phyloP scores from a whole-genome alignment of 768 basidiomycete genomes.

The Auricularia heimuer region DNA sequence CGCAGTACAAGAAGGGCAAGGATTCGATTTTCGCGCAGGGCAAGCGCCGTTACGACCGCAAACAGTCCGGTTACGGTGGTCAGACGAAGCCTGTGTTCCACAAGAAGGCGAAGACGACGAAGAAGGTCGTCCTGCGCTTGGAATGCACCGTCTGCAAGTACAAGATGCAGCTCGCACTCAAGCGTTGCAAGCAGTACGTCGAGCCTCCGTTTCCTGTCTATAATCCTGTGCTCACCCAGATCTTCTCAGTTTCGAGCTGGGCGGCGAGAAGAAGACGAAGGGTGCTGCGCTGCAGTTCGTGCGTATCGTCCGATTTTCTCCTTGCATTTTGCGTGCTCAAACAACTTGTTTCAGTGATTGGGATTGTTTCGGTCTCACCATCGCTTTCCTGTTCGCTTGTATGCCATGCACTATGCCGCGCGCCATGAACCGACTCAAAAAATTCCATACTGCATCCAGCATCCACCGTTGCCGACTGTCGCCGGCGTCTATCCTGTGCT shows the following conservation, averaged over 20 bases:
- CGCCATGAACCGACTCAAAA: not conserved
- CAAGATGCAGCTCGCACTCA: conserved; percentile 92
- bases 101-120: conserved; percentile 99
- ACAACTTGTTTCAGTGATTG: not conserved
- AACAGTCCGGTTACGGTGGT: conserved; percentile 98
- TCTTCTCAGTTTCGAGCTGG: conserved; percentile 80
- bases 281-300: conserved; percentile 93
- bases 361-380: not conserved
- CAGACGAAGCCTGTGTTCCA: conserved; percentile 99
- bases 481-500: too few species aligned
- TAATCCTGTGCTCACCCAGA: not conserved
- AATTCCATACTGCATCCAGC: not conserved
- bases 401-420: not conserved
- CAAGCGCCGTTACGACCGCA: conserved; percentile 99
- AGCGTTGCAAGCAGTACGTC: conserved; percentile 98
- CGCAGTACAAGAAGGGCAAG: conserved; percentile 99
- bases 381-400: not conserved
- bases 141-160: conserved; percentile 99
- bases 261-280: conserved; percentile 99
- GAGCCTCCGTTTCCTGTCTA: not conserved
- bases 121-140: conserved; percentile 97
- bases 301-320: conserved; percentile 26
- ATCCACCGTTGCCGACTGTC: not conserved
- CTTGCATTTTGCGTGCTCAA: not conserved
- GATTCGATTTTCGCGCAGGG: conserved; percentile 96